These are phyloP conservation scores for Vanrija sp. DNA, from an alignment of 1,284 basidiomycete species.

Conservation along the genomic window DNA sequence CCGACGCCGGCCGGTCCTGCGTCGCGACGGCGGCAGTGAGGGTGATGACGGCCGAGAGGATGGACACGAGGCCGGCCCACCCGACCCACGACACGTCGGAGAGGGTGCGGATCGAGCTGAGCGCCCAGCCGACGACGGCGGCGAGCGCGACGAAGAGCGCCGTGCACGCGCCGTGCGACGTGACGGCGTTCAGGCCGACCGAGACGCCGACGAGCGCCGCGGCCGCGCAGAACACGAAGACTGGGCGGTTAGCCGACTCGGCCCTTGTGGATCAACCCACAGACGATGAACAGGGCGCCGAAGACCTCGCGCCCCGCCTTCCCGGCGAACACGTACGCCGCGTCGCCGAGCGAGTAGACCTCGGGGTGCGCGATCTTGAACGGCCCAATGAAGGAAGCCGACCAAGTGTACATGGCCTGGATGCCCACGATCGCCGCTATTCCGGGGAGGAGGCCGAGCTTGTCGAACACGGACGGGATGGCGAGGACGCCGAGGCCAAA, in stretches of 20 bases:
- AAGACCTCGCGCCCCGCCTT: constrained; percentile 22
- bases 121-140: constrained; percentile 25
- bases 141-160: constrained; percentile 32
- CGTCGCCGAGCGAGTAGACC: constrained; percentile 27
- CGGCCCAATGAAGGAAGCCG: constrained; percentile 23
- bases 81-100: constrained; percentile 35
- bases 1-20: constrained; percentile 39
- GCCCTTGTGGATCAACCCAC: background rate
- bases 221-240: constrained; percentile 25
- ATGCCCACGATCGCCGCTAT: constrained; percentile 27
- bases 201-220: constrained; percentile 28
- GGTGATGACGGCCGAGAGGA: constrained; percentile 29
- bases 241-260: background rate
- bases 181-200: constrained; percentile 35
- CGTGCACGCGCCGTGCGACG: constrained; percentile 35
- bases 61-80: constrained; percentile 36
- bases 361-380: constrained; percentile 26
- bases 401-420: constrained; percentile 27
- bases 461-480: constrained; percentile 31
- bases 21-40: constrained; percentile 41
- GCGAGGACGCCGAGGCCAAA: constrained; percentile 36
- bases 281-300: constrained; percentile 17
- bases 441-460: constrained; percentile 34
- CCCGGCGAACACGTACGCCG: constrained; percentile 24
- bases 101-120: constrained; percentile 34